Base-by-base conservation (phyloP, 2,329 filamentous ascomycete species). In the Curvularia verruculosa region DNA sequence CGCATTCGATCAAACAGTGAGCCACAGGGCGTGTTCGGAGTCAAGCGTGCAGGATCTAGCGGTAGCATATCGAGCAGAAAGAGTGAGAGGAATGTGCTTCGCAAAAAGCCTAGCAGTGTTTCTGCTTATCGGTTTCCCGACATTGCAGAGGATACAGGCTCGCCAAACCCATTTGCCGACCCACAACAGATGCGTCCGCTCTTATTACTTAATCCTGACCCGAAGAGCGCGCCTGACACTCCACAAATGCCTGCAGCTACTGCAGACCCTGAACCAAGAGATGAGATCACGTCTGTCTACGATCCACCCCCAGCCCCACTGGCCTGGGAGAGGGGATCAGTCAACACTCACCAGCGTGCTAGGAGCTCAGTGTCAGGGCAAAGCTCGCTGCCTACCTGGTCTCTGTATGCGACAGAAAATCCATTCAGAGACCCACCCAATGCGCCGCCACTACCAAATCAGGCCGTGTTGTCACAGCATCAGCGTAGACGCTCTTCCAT, bases 51-150 rank as follows among this genome's bases (percentile, higher is more conserved):
- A 28, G 65, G 59, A 21, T 69, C 70, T n/a, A 62, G 65, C n/a
- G 64, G 64, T 31, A 71, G 73, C 31, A 70, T 68, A 53, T 68
- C 71, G n/a, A 72, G 66, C 45, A 63, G 69, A 40, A 75, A 72
- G 49, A 70, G 68, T 45, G 69, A 72, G 23, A 68, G 66, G 24
- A 72, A 71, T 15, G 46, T 70, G 10, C 49, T 73, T 26, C 64
- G 66, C 24, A 71, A 73, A 41, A 71, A 72, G 49, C 71, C 66
- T 44, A 66, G 73, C 54, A 74, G 69, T 43, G 51, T 68, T 0
- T 64, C 67, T 47, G 55, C 63, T 45, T 68, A 67, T 23, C 65
- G 69, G 19, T 75, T 75, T 45, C 60, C 64, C 9, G 67, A 65
- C 2, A 71, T 71, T n/a, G 56, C 67, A 10, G 66, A 72, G 36